These are phyloP conservation scores for Pterocarpus santalinus DNA, from an alignment of 306 rosid species.

Conservation along the genomic window DNA sequence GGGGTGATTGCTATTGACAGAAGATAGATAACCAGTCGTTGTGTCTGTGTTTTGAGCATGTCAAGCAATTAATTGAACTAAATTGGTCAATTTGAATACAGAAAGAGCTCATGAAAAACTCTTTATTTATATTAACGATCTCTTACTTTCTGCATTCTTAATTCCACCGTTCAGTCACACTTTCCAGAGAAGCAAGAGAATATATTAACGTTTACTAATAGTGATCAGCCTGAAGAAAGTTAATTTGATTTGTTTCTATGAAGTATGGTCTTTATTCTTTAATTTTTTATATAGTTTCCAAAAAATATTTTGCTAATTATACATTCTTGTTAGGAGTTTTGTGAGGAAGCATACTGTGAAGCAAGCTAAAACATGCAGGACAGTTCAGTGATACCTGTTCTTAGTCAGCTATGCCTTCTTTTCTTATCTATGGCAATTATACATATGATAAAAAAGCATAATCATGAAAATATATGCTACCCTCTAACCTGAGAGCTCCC, in stretches of 20 bases:
- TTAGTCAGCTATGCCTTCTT: neutral
- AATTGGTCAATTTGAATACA: slow-evolving; percentile 6
- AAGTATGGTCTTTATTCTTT: slow-evolving; percentile 11
- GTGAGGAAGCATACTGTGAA: slow-evolving; percentile 21
- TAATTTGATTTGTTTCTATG: slow-evolving; percentile 21
- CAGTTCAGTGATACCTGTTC: slow-evolving; percentile 18
- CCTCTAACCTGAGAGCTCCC: slow-evolving; percentile 88
- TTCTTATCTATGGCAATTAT: neutral
- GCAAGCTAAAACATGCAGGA: slow-evolving; percentile 34
- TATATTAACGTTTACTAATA: slow-evolving; percentile 9
- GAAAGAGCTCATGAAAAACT: slow-evolving; percentile 16
- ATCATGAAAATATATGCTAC: slow-evolving; percentile 14
- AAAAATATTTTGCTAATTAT: neutral
- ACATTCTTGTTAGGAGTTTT: slow-evolving; percentile 21
- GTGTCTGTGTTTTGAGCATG: slow-evolving; percentile 24
- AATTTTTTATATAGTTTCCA: neutral
- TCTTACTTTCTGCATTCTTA: neutral
- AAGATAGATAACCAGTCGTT: slow-evolving; percentile 12
- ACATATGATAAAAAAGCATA: neutral
- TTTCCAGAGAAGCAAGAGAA: slow-evolving; percentile 1
- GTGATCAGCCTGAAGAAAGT: neutral
- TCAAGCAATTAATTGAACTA: slow-evolving; percentile 22
- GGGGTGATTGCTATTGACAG: neutral
- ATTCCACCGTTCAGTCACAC: neutral
- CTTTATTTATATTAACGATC: neutral